A percentile compares a stretch with the other conserved stretches of the same genome.
Evolutionary conservation across 805 yeast genomes (phyloP).

Genomic region (Hanseniaspora meyeri): DNA sequence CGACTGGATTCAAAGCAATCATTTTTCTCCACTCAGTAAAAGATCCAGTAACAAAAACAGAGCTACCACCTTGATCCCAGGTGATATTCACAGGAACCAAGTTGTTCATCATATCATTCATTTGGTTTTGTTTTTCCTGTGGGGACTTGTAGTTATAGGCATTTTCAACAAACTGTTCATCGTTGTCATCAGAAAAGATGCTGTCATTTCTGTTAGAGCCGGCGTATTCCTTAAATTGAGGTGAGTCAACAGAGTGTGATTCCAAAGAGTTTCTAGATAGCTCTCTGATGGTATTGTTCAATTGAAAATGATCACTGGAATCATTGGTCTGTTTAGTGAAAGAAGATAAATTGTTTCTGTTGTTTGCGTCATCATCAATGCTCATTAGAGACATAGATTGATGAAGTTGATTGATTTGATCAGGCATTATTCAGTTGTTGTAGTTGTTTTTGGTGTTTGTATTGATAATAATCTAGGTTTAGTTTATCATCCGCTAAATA

Average conservation of each 20-base stretch:
- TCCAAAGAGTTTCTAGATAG: conserved; percentile 5
- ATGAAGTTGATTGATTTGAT: conserved; percentile 15
- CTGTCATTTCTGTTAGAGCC: conserved; percentile 3
- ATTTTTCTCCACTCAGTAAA: conserved; percentile 97
- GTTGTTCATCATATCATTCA: conserved; percentile 13
- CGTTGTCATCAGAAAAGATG: conserved; percentile 2
- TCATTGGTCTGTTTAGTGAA: neutral
- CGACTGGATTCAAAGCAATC: conserved; percentile 65
- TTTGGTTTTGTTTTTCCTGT: neutral
- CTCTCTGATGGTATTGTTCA: neutral
- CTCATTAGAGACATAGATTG: conserved; percentile 28
- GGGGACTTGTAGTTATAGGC: neutral
- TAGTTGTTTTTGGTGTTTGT: neutral
- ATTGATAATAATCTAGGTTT: neutral
- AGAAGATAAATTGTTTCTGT: neutral
- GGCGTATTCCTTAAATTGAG: conserved; percentile 3
- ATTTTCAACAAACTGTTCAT: conserved; percentile 11
- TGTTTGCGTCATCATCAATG: conserved; percentile 20
- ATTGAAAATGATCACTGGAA: neutral
- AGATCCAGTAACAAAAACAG: conserved; percentile 92
- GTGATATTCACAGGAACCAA: conserved; percentile 52
- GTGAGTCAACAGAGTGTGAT: conserved; percentile 2
- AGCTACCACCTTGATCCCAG: conserved; percentile 95
- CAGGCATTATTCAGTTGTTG: neutral
- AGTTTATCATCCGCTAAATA: neutral